Evolutionary conservation across 352 stramenopile species (phyloP).

Genomic region (Pythium brassicae): DNA sequence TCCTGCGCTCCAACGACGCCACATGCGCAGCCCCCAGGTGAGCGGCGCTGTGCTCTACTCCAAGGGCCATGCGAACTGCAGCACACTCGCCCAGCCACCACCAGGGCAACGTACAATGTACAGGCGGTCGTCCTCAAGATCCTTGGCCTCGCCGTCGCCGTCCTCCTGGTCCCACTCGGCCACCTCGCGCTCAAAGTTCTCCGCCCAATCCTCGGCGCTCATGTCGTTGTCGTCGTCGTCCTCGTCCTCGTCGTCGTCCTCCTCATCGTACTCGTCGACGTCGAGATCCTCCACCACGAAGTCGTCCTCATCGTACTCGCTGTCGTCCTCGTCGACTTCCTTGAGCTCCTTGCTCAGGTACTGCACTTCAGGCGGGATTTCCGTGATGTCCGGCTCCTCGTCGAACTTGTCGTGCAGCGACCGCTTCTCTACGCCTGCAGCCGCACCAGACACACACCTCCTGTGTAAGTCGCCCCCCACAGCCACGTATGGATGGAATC

Average conservation of each 20-base stretch:
- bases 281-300: slow-evolving; percentile 30
- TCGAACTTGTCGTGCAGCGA: slow-evolving; percentile 54
- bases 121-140: slow-evolving; percentile 61
- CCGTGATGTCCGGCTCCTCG: slow-evolving; percentile 38
- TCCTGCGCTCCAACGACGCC: slow-evolving; percentile 20
- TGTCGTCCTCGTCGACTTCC: slow-evolving; percentile 11
- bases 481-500: too few species aligned
- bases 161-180: slow-evolving; percentile 47
- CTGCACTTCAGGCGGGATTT: slow-evolving; percentile 55
- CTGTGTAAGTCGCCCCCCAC: neutral
- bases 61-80: neutral
- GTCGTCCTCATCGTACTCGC: slow-evolving; percentile 23
- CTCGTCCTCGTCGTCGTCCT: slow-evolving; percentile 13
- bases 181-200: slow-evolving; percentile 64
- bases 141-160: slow-evolving; percentile 6
- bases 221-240: slow-evolving; percentile 41
- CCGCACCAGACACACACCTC: neutral
- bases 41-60: neutral
- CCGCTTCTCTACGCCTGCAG: slow-evolving; percentile 36
- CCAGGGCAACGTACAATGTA: slow-evolving; percentile 47
- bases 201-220: slow-evolving; percentile 50
- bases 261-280: slow-evolving; percentile 21
- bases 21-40: neutral
- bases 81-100: neutral
- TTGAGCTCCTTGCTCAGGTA: slow-evolving; percentile 52